A percentile compares a stretch with the other conserved stretches of the same genome.
phyloP scores from a whole-genome alignment of 2,329 filamentous ascomycete species.

The Magnaporthiopsis rhizophila region DNA sequence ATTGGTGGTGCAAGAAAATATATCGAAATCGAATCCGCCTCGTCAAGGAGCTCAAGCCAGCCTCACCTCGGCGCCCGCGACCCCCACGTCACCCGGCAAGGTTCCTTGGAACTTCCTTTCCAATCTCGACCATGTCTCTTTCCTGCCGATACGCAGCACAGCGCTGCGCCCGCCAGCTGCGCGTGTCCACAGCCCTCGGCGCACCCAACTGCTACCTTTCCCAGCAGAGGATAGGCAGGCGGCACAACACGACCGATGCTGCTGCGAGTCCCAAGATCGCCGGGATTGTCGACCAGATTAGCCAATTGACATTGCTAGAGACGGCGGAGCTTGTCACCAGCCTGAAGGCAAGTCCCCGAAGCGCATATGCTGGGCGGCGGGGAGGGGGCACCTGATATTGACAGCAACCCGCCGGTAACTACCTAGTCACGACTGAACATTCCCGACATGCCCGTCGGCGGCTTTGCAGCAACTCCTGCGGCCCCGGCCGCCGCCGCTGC shows the following conservation, averaged over 20 bases:
- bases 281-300: conserved; percentile 96
- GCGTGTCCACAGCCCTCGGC: conserved; percentile 38
- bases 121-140: conserved; percentile 41
- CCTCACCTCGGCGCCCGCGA: background rate
- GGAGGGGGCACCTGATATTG: background rate
- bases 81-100: background rate
- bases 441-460: conserved; percentile 91
- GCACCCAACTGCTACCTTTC: conserved; percentile 32
- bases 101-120: background rate
- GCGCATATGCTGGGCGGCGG: no score
- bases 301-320: conserved; percentile 93
- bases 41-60: background rate
- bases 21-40: background rate
- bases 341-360: conserved; percentile 64
- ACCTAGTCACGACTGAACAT: conserved; percentile 85
- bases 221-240: conserved; percentile 50
- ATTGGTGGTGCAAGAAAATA: background rate
- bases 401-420: conserved; percentile 3
- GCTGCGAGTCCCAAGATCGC: conserved; percentile 80
- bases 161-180: conserved; percentile 56
- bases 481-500: conserved; percentile 51
- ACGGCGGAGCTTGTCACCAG: conserved; percentile 91
- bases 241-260: conserved; percentile 84
- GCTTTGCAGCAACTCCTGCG: conserved; percentile 60
- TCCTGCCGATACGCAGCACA: conserved; percentile 56